A percentile compares a stretch with the other conserved stretches of the same genome.
Conservation (phyloP, 768 basidiomycete species). For the Pleurotus salmoneostramineus region DNA sequence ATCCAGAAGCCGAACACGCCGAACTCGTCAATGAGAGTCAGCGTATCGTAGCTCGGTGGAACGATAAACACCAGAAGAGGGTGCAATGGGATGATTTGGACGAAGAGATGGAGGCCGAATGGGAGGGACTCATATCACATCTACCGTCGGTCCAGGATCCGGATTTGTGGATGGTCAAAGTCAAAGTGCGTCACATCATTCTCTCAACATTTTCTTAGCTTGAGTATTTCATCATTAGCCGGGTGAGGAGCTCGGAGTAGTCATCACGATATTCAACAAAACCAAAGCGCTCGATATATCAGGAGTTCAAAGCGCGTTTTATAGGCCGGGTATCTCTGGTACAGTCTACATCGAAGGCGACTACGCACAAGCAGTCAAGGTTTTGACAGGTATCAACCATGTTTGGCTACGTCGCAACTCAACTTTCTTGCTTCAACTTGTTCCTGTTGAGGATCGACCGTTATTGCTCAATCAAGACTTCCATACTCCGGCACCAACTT, state of each 20-base stretch:
- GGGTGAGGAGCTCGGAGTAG: neutral
- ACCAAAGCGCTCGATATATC: neutral
- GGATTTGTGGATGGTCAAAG: neutral
- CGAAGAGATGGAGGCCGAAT: neutral
- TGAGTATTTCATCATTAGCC: neutral
- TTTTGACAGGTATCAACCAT: neutral
- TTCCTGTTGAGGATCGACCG: neutral
- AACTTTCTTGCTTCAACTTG: neutral
- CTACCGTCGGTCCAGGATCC: neutral
- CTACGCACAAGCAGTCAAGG: neutral
- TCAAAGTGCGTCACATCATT: neutral
- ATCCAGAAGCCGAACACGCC: no score
- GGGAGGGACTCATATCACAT: neutral
- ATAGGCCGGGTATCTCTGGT: neutral
- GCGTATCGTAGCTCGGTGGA: no score
- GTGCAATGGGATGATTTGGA: no score
- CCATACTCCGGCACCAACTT: neutral
- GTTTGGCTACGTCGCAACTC: neutral
- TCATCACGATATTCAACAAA: neutral
- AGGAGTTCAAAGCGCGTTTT: neutral
- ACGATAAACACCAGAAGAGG: no score
- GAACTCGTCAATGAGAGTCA: no score
- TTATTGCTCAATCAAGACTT: neutral
- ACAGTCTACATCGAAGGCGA: neutral
- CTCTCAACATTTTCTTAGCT: neutral